Conservation (phyloP, 768 basidiomycete species). For the Suillus subaureus region DNA sequence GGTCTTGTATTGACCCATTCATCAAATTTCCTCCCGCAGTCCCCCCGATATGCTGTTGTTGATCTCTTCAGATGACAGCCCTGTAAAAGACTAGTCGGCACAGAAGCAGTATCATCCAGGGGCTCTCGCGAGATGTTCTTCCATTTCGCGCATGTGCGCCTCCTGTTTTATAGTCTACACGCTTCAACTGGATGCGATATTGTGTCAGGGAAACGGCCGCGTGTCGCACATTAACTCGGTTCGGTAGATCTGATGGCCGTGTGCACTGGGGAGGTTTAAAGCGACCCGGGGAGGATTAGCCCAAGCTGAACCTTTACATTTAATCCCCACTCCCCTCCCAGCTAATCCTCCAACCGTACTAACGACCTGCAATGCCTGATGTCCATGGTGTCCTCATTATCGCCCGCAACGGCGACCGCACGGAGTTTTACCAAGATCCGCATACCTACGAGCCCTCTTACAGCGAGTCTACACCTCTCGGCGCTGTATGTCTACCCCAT, state of each 20-base stretch:
- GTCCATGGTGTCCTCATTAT: slow-evolving; percentile 79
- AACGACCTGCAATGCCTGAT: slow-evolving; percentile 27
- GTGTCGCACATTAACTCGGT: background rate
- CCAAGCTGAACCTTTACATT: background rate
- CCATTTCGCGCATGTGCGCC: background rate
- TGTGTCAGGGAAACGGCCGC: background rate
- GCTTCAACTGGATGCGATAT: background rate
- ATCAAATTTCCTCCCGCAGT: slow-evolving; percentile 2
- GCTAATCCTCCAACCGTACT: background rate
- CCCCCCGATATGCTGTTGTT: slow-evolving; percentile 8
- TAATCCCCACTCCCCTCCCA: background rate
- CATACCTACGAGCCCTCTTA: slow-evolving; percentile 60
- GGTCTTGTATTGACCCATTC: slow-evolving; percentile 1
- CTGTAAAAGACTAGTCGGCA: background rate
- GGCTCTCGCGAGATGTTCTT: background rate
- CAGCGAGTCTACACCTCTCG: slow-evolving; percentile 40
- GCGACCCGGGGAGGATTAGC: background rate
- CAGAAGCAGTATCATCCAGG: background rate
- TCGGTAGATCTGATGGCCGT: slow-evolving; percentile 6
- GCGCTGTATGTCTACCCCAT: too few species aligned
- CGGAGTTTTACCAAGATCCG: slow-evolving; percentile 72
- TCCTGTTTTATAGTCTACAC: background rate
- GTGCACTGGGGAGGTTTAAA: slow-evolving; percentile 1
- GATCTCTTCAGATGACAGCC: background rate
- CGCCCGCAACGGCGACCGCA: slow-evolving; percentile 76